Base-by-base conservation (phyloP, 2,329 filamentous ascomycete genomes). In the Claviceps quebecensis region DNA sequence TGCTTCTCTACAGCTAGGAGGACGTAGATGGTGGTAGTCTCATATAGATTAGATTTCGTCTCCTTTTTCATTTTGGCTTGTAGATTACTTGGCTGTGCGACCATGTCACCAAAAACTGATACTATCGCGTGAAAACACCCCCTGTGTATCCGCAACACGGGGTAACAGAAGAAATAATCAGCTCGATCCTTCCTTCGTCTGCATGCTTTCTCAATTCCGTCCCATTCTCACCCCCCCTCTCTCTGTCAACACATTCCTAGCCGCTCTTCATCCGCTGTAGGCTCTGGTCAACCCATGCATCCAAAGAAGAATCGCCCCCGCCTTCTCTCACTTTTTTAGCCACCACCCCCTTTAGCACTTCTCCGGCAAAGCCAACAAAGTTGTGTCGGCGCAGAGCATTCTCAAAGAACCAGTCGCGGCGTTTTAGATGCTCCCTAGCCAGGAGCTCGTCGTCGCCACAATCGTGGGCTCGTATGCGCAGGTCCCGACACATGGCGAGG, bases 341-440 rank as follows among this genome's bases (percentile, higher is more conserved):
- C n/a, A 88, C 85, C 4, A 96, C 91, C 1, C 82, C 86, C 73
- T 93, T 94, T 59, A 95, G 71, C 54, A 96, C 74, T 72, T 96
- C 89, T 13, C 87, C 89, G 3, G 91, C 86, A 61, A 98, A 96
- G 0, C 89, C 91, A 0, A 98, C 87, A 71, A 98, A 98, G 68
- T 98, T 98, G 68, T 95, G 91, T 60, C 86, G 74, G 54, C 93
- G 73, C 61, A 98, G 73, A 11, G 89, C 86, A 68, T 98, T 98
- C 76, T 98, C 93, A 76, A 93, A 96, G 63, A 82, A 78, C 93
- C 93, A 98, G 56, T 83, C 86, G 53, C 76, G 76, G 49, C 93
- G 77, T 78, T 95, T 95, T 63, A 78, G 75, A 71, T 91, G 80
- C 74, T 97, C 90, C 50, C 83, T 74, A 57, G 80, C 81, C 58